These are phyloP conservation scores for Anthoceros angustus DNA, from an alignment of 225 moss, liverwort and hornwort genomes.

Conservation along the genomic window DNA sequence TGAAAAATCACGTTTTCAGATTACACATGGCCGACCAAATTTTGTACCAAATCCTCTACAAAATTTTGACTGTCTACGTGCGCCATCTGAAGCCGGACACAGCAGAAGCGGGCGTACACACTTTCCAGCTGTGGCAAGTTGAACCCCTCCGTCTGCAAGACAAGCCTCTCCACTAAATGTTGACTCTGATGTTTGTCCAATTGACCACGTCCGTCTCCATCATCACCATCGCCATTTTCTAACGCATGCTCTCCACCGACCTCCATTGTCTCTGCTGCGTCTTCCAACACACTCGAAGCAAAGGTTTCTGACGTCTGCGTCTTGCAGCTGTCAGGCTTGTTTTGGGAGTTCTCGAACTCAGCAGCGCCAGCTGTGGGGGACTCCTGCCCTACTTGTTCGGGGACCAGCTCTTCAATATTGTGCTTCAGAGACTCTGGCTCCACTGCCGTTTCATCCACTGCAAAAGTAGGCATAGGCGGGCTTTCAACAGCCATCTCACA, in stretches of 20 bases:
- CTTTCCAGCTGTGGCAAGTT: constrained; percentile 58
- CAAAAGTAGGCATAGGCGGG: neutral
- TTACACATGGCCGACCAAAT: too few relatives aligned
- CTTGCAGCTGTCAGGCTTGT: too few relatives aligned
- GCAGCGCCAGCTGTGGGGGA: too few relatives aligned
- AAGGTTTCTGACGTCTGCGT: neutral
- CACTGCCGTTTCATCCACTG: neutral
- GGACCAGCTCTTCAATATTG: too few relatives aligned
- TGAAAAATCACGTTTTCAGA: too few relatives aligned
- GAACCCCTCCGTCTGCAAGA: constrained; percentile 37
- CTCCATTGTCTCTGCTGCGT: constrained; percentile 9
- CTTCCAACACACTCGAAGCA: neutral
- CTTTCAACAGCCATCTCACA: neutral
- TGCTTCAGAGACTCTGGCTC: neutral
- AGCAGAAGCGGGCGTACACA: constrained; percentile 46
- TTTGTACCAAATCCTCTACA: too few relatives aligned
- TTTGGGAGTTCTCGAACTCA: too few relatives aligned
- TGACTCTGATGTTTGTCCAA: constrained; percentile 27
- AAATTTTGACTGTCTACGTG: too few relatives aligned
- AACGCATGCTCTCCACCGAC: constrained; percentile 10
- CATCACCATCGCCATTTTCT: constrained; percentile 18
- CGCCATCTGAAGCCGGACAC: constrained; percentile 8
- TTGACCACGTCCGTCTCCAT: constrained; percentile 27
- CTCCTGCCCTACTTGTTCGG: too few relatives aligned
- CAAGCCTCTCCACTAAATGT: constrained; percentile 34